These are phyloP conservation scores for Megacollybia platyphylla DNA, from an alignment of 1,284 basidiomycete species.

Conservation along the genomic window DNA sequence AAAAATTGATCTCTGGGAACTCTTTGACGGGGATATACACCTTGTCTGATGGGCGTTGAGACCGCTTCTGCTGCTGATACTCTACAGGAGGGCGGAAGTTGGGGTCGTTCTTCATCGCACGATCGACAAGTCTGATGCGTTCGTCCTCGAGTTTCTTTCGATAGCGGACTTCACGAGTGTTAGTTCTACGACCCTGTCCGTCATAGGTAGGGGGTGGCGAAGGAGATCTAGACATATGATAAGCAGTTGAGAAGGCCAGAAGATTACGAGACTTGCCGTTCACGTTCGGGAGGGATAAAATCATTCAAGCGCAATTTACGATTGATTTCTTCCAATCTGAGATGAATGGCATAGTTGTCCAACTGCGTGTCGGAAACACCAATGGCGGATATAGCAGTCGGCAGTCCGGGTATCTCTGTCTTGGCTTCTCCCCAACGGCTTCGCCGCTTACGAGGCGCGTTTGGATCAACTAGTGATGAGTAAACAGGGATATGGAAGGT, in stretches of 20 bases:
- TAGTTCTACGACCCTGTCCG: constrained; percentile 91
- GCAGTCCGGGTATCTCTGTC: constrained; percentile 79
- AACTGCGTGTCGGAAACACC: constrained; percentile 88
- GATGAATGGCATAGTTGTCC: constrained; percentile 90
- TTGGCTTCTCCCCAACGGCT: constrained; percentile 93
- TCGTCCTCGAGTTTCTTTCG: constrained; percentile 97
- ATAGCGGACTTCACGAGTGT: constrained; percentile 97
- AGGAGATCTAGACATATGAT: constrained; percentile 51
- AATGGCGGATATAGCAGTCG: constrained; percentile 83
- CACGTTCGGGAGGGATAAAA: constrained; percentile 90
- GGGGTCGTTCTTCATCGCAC: constrained; percentile 94
- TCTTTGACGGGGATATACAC: constrained; percentile 99
- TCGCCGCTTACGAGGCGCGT: constrained; percentile 82
- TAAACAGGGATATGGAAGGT: constrained; percentile 22
- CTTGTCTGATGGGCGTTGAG: constrained; percentile 88
- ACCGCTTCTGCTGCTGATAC: constrained; percentile 89
- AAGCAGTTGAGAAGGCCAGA: constrained; percentile 12
- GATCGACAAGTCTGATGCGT: constrained; percentile 85
- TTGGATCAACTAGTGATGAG: constrained; percentile 49
- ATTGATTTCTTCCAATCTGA: constrained; percentile 95
- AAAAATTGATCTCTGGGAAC: constrained; percentile 99
- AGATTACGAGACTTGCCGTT: constrained; percentile 42
- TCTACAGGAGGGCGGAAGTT: constrained; percentile 94
- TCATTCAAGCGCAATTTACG: constrained; percentile 89
- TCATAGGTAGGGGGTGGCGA: constrained; percentile 98